Percentiles rank a stretch among this genome's conserved stretches.
Evolutionary conservation across 176 grass and related monocot species (phyloP).

Genomic region (Oryza brachyantha): DNA sequence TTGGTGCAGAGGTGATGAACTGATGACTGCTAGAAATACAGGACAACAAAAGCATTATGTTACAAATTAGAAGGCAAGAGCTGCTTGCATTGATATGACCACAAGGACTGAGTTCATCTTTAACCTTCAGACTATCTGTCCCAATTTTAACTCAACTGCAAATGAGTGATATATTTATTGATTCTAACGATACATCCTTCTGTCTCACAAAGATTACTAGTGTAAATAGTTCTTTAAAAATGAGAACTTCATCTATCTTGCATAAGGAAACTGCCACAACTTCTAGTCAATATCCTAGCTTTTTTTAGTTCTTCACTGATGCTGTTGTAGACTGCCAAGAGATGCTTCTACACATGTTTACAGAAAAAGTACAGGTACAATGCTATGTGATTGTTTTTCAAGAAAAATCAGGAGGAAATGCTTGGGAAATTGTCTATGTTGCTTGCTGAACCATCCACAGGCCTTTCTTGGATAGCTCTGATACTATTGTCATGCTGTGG

Average conservation of each 20-base stretch:
- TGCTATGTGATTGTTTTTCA: neutral
- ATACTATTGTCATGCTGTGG: neutral
- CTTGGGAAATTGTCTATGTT: neutral
- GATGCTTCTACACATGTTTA: neutral
- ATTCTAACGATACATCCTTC: neutral
- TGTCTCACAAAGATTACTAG: neutral
- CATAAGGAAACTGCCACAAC: neutral
- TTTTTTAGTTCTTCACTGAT: neutral
- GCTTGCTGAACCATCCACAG: neutral
- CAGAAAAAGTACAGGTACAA: neutral
- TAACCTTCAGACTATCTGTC: too few species aligned
- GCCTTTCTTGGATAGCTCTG: neutral
- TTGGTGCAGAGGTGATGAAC: neutral
- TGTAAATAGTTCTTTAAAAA: neutral
- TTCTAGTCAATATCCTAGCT: neutral
- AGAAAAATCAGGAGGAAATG: neutral
- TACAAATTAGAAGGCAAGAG: neutral
- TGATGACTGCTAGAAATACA: slow-evolving; percentile 13
- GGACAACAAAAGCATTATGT: neutral
- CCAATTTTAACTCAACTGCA: too few species aligned
- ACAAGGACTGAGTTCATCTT: neutral
- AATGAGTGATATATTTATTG: too few species aligned
- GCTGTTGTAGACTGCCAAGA: neutral
- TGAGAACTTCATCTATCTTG: neutral
- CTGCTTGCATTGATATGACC: neutral